Evolutionary conservation across 108 stramenopile species (phyloP), one percentile per base, ranked within the genome.

Genomic region (Mayamaea pseudoterrestris): DNA sequence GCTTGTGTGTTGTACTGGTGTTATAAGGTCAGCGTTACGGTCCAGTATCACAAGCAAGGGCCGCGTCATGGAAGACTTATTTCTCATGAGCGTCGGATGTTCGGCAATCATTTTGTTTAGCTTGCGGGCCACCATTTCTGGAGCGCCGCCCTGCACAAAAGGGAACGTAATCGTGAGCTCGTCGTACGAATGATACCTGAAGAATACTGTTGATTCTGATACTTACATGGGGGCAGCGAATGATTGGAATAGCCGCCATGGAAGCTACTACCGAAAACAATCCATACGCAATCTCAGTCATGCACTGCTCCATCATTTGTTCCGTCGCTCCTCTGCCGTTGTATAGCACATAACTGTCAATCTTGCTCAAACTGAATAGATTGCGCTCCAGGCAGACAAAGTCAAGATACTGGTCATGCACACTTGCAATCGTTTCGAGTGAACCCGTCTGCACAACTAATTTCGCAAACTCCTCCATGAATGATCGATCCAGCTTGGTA

Each of bases 11-110:
- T 88, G 82, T 35, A 96, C 57, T 1, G 91, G 77, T 13, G 95
- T 85, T 26, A 92, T 77, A 35, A 98, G 58, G 70, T 98, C 95
- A 46, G 79, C 66, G 57, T 83, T 93, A 7, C 97, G 93, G 58
- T 98, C 95, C 68, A 95, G 55, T 30, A 98, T 71, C n/a, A 98
- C 80, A 44, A 98, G 51, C 1, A 98, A 71, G 5, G 97, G 97
- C 34, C 95, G 68, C 51, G 70, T 50, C 23, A 71, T 60, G 28
- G 60, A 53, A 17, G 45, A 55, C 31, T 66, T 68, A 34, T 58
- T 60, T 6, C 76, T 55, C 11, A 74, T 50, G 34, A 83, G 50
- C 3, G 80, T 80, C 16, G 88, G 83, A 60, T 90, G 88, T 41
- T 90, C 88, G 42, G 68, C 70, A 45, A 95, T 61, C 65, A 94